These are phyloP conservation scores for Coniosporium tulheliwenetii DNA, from an alignment of 2,329 filamentous ascomycete species.

Conservation along the genomic window DNA sequence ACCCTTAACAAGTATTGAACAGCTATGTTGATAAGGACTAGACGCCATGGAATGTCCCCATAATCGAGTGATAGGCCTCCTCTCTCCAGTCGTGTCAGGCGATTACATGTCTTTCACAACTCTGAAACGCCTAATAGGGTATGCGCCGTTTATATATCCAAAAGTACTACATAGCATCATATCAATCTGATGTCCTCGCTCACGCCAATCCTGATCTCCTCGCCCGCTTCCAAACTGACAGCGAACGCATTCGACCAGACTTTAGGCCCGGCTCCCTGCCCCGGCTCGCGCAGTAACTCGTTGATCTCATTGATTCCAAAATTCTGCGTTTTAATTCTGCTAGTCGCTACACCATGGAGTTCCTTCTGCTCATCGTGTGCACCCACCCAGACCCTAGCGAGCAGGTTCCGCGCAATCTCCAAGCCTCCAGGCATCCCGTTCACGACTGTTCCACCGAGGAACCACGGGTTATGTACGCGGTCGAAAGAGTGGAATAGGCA, in stretches of 20 bases:
- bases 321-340: slow-evolving; percentile 31
- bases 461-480: slow-evolving; percentile 42
- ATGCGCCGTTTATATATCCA: too few relatives aligned
- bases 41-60: too few relatives aligned
- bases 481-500: slow-evolving; percentile 51
- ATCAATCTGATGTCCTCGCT: neutral
- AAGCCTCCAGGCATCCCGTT: slow-evolving; percentile 41
- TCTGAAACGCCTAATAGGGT: too few relatives aligned
- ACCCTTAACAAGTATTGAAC: too few relatives aligned
- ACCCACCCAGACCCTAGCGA: slow-evolving; percentile 43
- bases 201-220: slow-evolving; percentile 1
- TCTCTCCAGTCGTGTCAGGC: too few relatives aligned
- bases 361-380: slow-evolving; percentile 47
- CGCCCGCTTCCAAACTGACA: neutral
- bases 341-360: slow-evolving; percentile 35
- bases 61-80: too few relatives aligned
- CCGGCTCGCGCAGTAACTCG: slow-evolving; percentile 14
- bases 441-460: slow-evolving; percentile 43
- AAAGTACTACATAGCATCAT: too few relatives aligned
- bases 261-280: neutral
- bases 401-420: slow-evolving; percentile 37
- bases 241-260: neutral
- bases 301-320: slow-evolving; percentile 32
- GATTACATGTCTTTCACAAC: too few relatives aligned
- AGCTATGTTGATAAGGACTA: too few relatives aligned